Evolutionary conservation across 192 early-diverging fungal species (phyloP).

Genomic region (Kickxella alabastrina): DNA sequence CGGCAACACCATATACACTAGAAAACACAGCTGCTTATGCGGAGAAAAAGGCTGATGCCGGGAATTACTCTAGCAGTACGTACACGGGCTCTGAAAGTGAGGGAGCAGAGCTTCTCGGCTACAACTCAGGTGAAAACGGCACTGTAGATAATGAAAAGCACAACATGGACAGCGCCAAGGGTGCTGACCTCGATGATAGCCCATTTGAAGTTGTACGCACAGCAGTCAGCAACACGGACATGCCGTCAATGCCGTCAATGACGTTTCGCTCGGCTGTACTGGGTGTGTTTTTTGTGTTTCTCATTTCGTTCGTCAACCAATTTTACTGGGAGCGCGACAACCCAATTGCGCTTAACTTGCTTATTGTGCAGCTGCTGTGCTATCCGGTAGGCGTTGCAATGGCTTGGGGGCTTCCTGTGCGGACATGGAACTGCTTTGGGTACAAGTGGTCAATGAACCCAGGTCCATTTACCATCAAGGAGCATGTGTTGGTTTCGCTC

Average conservation of each 20-base stretch:
- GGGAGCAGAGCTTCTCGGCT: conserved; percentile 1
- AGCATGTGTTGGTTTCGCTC: conserved; percentile 80
- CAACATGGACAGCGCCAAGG: background rate
- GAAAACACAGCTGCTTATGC: conserved; percentile 1
- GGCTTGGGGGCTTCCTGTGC: conserved; percentile 60
- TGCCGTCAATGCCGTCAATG: conserved; percentile 59
- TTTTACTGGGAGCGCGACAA: conserved; percentile 87
- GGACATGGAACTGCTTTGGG: conserved; percentile 50
- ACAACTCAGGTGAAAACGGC: conserved; percentile 2
- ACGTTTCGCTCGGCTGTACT: conserved; percentile 72
- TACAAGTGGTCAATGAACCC: conserved; percentile 66
- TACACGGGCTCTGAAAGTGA: conserved; percentile 19
- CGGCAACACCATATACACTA: conserved; percentile 2
- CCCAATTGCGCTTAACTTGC: conserved; percentile 63
- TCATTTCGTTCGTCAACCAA: conserved; percentile 70
- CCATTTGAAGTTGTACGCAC: conserved; percentile 72
- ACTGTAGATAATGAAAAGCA: background rate
- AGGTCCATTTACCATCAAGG: conserved; percentile 85
- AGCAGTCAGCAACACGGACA: conserved; percentile 63
- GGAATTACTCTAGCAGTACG: conserved; percentile 17
- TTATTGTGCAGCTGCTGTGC: conserved; percentile 69
- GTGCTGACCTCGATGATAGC: conserved; percentile 23
- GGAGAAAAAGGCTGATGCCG: background rate
- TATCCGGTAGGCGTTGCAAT: conserved; percentile 72
- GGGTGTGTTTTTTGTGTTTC: conserved; percentile 62